phyloP scores from a whole-genome alignment of 306 rosid genomes.

The Vigna radiata region DNA sequence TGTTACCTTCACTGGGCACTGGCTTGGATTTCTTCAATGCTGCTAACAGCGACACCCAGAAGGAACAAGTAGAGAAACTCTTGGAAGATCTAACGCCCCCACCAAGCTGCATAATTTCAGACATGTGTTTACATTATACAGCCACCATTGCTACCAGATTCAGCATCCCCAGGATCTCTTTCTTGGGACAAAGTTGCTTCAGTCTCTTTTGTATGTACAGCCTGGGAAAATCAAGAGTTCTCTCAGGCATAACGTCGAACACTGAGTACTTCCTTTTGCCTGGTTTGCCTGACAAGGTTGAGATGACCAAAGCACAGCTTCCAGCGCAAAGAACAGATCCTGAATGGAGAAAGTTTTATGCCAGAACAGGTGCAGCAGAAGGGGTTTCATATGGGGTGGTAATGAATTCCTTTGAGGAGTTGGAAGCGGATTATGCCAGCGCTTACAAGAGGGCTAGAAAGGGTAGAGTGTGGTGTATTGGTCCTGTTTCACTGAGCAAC shows the following conservation, averaged over 20 bases:
- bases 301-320: conserved; percentile 49
- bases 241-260: conserved; percentile 5
- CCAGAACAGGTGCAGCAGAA: conserved; percentile 42
- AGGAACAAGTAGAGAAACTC: conserved; percentile 45
- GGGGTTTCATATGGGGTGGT: conserved; percentile 46
- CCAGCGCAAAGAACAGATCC: not conserved
- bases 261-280: conserved; percentile 51
- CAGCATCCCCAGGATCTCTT: conserved; percentile 57
- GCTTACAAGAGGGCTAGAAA: conserved; percentile 36
- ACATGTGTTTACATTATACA: conserved; percentile 46
- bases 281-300: conserved; percentile 46
- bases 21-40: conserved; percentile 41
- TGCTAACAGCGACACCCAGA: conserved; percentile 16
- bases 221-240: not conserved
- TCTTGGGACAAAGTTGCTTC: conserved; percentile 51
- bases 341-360: conserved; percentile 11
- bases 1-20: conserved; percentile 40
- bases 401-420: conserved; percentile 57
- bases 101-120: conserved; percentile 58
- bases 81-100: conserved; percentile 41
- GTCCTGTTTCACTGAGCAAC: conserved; percentile 65
- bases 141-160: conserved; percentile 38
- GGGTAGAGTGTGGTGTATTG: conserved; percentile 53
- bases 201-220: conserved; percentile 40
- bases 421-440: conserved; percentile 50